phyloP scores from a whole-genome alignment of 345 rosid genomes.

The Eucalyptus urophylla region DNA sequence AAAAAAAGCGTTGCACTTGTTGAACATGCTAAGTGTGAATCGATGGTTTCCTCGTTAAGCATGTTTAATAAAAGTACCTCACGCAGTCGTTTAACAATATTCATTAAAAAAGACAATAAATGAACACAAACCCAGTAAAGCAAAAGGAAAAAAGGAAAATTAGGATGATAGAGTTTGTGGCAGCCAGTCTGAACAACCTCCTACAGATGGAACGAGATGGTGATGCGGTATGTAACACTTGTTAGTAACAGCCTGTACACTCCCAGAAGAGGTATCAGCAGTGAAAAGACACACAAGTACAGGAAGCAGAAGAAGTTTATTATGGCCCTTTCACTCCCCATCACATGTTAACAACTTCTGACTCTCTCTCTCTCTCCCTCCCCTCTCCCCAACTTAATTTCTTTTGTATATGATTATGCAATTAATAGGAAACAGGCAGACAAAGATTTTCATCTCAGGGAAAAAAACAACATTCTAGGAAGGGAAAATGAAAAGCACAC shows the following conservation, averaged over 20 bases:
- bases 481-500: background rate
- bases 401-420: background rate
- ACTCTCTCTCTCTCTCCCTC: background rate
- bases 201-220: background rate
- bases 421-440: background rate
- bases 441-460: background rate
- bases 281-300: background rate
- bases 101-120: background rate
- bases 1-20: background rate
- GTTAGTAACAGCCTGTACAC: background rate
- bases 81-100: background rate
- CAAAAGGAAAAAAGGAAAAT: background rate
- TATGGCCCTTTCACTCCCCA: background rate
- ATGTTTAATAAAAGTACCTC: background rate
- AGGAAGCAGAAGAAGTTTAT: background rate
- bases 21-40: background rate
- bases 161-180: background rate
- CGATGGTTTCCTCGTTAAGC: background rate
- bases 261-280: background rate
- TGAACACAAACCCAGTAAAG: background rate
- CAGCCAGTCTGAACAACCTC: background rate
- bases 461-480: background rate
- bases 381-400: background rate
- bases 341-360: background rate
- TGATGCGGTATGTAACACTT: background rate